Conservation (phyloP, 352 stramenopile genomes). For the Blastocystis hominis region DNA sequence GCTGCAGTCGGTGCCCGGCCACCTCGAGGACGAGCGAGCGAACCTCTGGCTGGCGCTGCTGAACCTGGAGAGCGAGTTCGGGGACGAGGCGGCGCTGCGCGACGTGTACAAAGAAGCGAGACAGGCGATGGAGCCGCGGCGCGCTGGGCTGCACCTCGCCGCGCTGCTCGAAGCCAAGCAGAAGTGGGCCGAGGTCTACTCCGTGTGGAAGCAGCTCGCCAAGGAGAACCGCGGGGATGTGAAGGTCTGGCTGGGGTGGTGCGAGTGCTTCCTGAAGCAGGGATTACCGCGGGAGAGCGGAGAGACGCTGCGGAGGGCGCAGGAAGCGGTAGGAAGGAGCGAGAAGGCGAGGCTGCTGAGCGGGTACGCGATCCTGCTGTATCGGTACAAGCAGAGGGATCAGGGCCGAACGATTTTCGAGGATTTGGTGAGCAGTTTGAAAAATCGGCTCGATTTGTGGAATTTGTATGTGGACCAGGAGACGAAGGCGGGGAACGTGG, state of each 20-base stretch:
- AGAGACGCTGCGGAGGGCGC: slow-evolving; percentile 35
- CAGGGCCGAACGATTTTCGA: slow-evolving; percentile 49
- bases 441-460: slow-evolving; percentile 48
- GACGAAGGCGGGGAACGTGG: slow-evolving; percentile 3
- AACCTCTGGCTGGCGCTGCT: slow-evolving; percentile 52
- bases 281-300: background rate
- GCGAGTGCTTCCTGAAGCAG: slow-evolving; percentile 44
- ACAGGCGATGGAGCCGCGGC: slow-evolving; percentile 37
- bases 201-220: slow-evolving; percentile 46
- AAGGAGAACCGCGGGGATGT: slow-evolving; percentile 48
- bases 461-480: slow-evolving; percentile 57
- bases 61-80: slow-evolving; percentile 55
- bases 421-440: slow-evolving; percentile 33
- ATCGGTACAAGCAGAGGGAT: slow-evolving; percentile 20
- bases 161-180: slow-evolving; percentile 32
- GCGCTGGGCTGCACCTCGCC: background rate
- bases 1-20: slow-evolving; percentile 29
- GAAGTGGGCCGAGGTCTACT: background rate
- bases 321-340: background rate
- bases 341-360: slow-evolving; percentile 51
- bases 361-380: slow-evolving; percentile 40
- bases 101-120: background rate
- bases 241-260: slow-evolving; percentile 15
- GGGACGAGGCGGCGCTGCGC: slow-evolving; percentile 30
- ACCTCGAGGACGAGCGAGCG: slow-evolving; percentile 34